A percentile compares a stretch with the other conserved stretches of the same genome.
These are phyloP conservation scores for Blastobotrys parvus DNA, from an alignment of 805 yeast genomes.

Conservation along the genomic window DNA sequence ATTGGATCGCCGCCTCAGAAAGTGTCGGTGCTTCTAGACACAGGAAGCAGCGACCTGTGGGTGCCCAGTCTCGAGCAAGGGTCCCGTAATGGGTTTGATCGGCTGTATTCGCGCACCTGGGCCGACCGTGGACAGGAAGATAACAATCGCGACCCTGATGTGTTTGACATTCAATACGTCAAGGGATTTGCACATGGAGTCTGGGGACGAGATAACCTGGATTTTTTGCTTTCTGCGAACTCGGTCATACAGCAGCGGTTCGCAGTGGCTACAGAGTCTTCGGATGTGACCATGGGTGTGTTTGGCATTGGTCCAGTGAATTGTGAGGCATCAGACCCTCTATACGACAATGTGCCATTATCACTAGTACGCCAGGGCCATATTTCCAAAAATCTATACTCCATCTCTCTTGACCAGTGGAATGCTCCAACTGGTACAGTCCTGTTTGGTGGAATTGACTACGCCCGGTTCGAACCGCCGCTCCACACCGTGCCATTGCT, in stretches of 20 bases:
- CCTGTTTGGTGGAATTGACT: conserved; percentile 67
- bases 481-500: conserved; percentile 14
- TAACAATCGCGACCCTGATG: conserved; percentile 4
- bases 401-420: conserved; percentile 47
- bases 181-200: conserved; percentile 45
- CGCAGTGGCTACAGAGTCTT: conserved; percentile 68
- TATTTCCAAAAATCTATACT: conserved; percentile 48
- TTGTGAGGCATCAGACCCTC: conserved; percentile 13
- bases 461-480: conserved; percentile 34
- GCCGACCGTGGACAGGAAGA: too few species aligned
- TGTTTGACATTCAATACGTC: conserved; percentile 26
- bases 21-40: conserved; percentile 50
- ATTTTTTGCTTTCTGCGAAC: conserved; percentile 43
- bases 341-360: conserved; percentile 56
- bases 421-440: conserved; percentile 40
- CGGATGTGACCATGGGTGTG: conserved; percentile 21
- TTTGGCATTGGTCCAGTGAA: conserved; percentile 19
- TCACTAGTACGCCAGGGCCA: conserved; percentile 49
- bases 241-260: conserved; percentile 45
- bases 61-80: conserved; percentile 26
- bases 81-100: conserved; percentile 13
- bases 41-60: conserved; percentile 67
- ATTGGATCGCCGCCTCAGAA: conserved; percentile 51
- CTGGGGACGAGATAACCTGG: conserved; percentile 40
- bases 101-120: conserved; percentile 12